Evolutionary conservation across 768 basidiomycete species (phyloP).

Genomic region (Russula brevipes): DNA sequence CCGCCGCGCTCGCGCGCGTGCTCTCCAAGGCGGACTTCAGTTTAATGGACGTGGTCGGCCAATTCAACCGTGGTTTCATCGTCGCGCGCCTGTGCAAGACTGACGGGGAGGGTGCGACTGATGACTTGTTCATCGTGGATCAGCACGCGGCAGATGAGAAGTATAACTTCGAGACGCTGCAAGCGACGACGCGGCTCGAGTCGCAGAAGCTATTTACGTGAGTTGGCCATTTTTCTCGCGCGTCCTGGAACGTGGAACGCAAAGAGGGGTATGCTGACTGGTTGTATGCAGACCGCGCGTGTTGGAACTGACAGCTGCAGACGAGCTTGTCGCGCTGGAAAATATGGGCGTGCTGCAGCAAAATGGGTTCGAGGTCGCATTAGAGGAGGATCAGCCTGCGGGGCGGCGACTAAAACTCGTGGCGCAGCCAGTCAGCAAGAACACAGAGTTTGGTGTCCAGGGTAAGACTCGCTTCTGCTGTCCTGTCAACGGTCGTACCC

Average conservation of each 20-base stretch:
- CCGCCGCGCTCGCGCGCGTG: conserved; percentile 69
- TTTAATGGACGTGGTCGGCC: conserved; percentile 80
- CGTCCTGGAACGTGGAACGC: background rate
- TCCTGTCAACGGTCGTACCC: background rate
- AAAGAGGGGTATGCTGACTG: background rate
- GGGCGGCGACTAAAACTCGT: conserved; percentile 54
- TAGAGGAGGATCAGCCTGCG: conserved; percentile 41
- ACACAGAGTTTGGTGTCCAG: conserved; percentile 82
- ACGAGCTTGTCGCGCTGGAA: conserved; percentile 83
- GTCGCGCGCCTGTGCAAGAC: conserved; percentile 59
- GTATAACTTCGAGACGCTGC: conserved; percentile 94
- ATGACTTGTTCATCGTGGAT: conserved; percentile 95
- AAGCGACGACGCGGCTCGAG: conserved; percentile 83
- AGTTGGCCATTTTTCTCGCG: conserved; percentile 26
- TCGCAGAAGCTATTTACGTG: conserved; percentile 82
- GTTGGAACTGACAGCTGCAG: conserved; percentile 82
- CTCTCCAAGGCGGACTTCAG: conserved; percentile 85
- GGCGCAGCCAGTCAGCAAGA: conserved; percentile 89
- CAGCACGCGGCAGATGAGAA: conserved; percentile 99
- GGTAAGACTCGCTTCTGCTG: conserved; percentile 41
- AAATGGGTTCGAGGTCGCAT: conserved; percentile 86
- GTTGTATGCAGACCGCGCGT: conserved; percentile 53
- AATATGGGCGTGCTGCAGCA: conserved; percentile 74
- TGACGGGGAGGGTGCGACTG: conserved; percentile 32
- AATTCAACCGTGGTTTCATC: conserved; percentile 96